Evolutionary conservation across 495 filamentous ascomycete species (phyloP), one percentile per base, ranked within the genome.

Genomic region (Cercophora samala): DNA sequence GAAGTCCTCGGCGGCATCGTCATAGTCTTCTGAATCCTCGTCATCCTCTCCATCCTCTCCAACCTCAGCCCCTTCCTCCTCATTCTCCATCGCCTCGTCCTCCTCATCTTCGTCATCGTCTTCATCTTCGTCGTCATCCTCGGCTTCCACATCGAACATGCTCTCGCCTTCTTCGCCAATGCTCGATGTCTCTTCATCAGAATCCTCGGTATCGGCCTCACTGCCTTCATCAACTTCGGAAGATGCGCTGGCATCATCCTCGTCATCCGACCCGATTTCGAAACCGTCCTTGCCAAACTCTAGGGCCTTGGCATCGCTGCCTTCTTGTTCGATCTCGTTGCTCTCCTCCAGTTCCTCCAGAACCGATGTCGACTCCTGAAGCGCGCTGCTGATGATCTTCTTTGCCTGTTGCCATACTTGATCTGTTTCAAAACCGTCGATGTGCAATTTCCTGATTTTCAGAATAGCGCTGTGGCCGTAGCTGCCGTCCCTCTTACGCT

Each of bases 321-420:
- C 63, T 1, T 64, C 69, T 11, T 62, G 65, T 29, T 73, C 71
- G 15, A 81, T 69, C 60, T 76, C 73, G 2, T 76, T 71, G 15
- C 69, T 71, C 21, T 79, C 81, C 66, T 82, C 77, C 13, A 85
- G 68, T 60, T 79, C 81, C 26, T 79, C 74, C 64, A 89, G 82
- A 11, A 84, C 70, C 66, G 87, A 82, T 15, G 68, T 70, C 8
- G 78, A 75, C 68, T 82, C 77, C 23, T 77, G 61, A 1, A 83
- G 67, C 21, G 81, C 72, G 60, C 80, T 83, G 24, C 81, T 78
- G 64, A 95, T 84, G 22, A 99, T 90, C 74, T 90, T 87, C 69
- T 85, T 88, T 5, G 92, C 92, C 78, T 99, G 95, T 74, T 97
- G 92, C 92, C 93, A 98, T 19, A 99, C 87, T 78, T 98, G 95